Evolutionary conservation across 2,329 filamentous ascomycete genomes (phyloP).

Genomic region (Fusarium abutilonis): DNA sequence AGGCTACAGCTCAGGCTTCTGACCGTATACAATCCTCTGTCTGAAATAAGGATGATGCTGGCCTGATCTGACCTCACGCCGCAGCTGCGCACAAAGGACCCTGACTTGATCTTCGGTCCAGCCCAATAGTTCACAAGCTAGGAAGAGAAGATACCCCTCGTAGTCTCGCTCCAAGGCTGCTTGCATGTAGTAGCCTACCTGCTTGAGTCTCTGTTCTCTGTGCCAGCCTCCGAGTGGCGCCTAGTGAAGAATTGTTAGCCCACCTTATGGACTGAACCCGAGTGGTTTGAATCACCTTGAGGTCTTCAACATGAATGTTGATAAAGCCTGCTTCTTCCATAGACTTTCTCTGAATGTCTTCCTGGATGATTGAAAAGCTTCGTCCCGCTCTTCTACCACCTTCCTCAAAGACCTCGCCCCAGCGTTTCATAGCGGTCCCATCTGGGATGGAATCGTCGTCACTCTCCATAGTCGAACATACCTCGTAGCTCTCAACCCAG

Average conservation of each 20-base stretch:
- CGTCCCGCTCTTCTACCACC: constrained; percentile 5
- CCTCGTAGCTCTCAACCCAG: constrained; percentile 19
- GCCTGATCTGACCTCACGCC: constrained; percentile 7
- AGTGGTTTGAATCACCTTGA: not conserved
- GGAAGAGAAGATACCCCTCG: constrained; percentile 13
- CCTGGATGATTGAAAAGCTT: constrained; percentile 8
- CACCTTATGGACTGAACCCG: fast-evolving
- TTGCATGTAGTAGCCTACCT: constrained; percentile 12
- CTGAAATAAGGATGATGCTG: constrained; percentile 21
- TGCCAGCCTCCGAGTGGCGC: constrained; percentile 15
- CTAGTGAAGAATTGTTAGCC: not conserved
- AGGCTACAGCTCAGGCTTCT: constrained; percentile 1
- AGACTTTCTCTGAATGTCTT: constrained; percentile 4
- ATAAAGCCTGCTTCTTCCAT: constrained; percentile 13
- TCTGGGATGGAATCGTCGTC: constrained; percentile 13
- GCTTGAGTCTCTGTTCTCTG: not conserved
- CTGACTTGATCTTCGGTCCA: constrained; percentile 10
- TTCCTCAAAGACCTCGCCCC: constrained; percentile 15
- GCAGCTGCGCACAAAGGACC: constrained; percentile 6
- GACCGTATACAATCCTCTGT: constrained; percentile 19
- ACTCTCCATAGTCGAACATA: constrained; percentile 8
- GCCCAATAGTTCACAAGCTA: constrained; percentile 12
- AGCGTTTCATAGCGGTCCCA: constrained; percentile 10
- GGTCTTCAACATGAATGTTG: constrained; percentile 13
- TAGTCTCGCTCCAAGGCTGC: constrained; percentile 19